These are phyloP conservation scores for Aspergillus calidoustus DNA, from an alignment of 2,329 filamentous ascomycete genomes.

Conservation along the genomic window DNA sequence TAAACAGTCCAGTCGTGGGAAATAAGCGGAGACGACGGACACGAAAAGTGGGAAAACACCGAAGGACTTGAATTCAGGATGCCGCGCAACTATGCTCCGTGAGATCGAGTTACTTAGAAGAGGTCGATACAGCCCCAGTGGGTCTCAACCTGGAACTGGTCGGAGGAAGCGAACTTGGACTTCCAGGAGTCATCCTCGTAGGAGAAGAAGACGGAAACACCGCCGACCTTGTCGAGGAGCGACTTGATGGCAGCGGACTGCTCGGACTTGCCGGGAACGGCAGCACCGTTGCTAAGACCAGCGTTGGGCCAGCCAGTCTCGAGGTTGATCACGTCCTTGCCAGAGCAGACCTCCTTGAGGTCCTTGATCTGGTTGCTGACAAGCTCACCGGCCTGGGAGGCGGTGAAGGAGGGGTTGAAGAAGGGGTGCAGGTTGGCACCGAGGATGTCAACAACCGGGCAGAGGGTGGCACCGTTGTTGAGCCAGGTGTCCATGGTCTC, in stretches of 20 bases:
- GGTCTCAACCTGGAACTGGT: conserved; percentile 74
- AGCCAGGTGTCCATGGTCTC: conserved; percentile 83
- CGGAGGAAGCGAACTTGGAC: conserved; percentile 50
- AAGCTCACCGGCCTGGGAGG: conserved; percentile 74
- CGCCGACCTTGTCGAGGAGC: conserved; percentile 69
- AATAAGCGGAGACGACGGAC: no score
- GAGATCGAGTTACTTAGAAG: no score
- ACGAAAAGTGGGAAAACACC: no score
- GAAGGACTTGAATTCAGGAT: no score
- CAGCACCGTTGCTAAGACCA: conserved; percentile 72
- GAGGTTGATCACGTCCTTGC: conserved; percentile 76
- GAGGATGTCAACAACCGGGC: conserved; percentile 74
- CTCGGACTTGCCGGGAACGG: conserved; percentile 68
- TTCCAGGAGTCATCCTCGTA: conserved; percentile 85
- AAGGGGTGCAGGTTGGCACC: conserved; percentile 90
- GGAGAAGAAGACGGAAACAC: conserved; percentile 79
- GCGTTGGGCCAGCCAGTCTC: conserved; percentile 87
- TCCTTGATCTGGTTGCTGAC: conserved; percentile 73
- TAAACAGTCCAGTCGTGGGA: no score
- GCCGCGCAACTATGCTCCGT: no score
- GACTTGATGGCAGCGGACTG: conserved; percentile 74
- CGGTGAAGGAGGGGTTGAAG: conserved; percentile 76
- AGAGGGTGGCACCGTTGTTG: conserved; percentile 64
- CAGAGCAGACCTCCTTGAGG: conserved; percentile 71
- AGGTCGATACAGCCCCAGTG: conserved; percentile 71